Evolutionary conservation across 352 stramenopile genomes (phyloP).

Genomic region (Paralagenidium karlingii): DNA sequence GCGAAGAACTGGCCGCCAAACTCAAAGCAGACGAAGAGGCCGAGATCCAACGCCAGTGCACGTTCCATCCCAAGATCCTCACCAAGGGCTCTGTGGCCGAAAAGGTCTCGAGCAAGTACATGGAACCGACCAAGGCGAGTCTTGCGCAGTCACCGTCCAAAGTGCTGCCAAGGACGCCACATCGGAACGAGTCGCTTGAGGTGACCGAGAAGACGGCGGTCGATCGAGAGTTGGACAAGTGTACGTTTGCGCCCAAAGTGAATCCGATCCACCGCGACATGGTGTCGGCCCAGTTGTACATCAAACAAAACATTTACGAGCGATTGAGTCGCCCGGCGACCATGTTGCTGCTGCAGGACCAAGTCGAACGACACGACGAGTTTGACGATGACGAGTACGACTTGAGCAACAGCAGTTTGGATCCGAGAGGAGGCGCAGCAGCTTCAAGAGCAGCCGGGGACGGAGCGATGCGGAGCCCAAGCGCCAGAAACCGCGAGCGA

Average conservation of each 20-base stretch:
- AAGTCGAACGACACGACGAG: too few species aligned
- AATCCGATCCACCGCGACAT: constrained; percentile 64
- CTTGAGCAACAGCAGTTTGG: neutral
- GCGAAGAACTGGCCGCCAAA: constrained; percentile 45
- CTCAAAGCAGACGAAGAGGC: constrained; percentile 60
- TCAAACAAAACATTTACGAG: constrained; percentile 80
- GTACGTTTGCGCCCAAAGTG: constrained; percentile 68
- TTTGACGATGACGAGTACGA: neutral
- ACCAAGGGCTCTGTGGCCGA: constrained; percentile 17
- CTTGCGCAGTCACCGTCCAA: constrained; percentile 6
- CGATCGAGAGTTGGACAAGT: constrained; percentile 46
- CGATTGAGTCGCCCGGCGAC: constrained; percentile 57
- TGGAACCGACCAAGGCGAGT: constrained; percentile 12
- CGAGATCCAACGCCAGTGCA: constrained; percentile 58
- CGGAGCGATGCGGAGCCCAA: neutral
- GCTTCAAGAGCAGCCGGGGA: neutral
- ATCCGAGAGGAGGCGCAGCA: too few species aligned
- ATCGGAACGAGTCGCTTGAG: neutral
- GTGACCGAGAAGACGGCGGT: constrained; percentile 30
- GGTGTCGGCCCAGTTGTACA: constrained; percentile 70
- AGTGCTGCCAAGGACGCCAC: neutral
- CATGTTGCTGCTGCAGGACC: too few species aligned
- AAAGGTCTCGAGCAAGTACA: constrained; percentile 71
- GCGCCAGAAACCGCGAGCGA: too few species aligned
- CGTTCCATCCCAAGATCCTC: constrained; percentile 60